Evolutionary conservation across 129 eudicot species (phyloP), one percentile per base, ranked within the genome.

Genomic region (Chrysanthemum seticuspe): DNA sequence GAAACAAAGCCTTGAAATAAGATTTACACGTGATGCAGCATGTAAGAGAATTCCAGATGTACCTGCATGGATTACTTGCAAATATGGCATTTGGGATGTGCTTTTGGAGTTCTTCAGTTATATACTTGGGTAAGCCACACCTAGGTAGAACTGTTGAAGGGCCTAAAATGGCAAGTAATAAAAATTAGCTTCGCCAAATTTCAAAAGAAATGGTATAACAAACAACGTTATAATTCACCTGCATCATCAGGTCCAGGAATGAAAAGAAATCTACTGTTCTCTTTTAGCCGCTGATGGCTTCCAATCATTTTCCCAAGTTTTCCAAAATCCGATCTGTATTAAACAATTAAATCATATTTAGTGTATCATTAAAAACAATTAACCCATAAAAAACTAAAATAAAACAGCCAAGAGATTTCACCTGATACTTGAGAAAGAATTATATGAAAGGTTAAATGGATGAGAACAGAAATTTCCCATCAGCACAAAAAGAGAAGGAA

Each of bases 31-130:
- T 6, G 14, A 27, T 23, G 27, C 13, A 57, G 40, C 10, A 40
- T 36, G 5, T 67, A 23, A 57, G 23, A 48, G 25, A 63, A 31
- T 14, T 68, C 53, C 52, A 70, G 27, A 53, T 11, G 14, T 62
- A 93, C 98, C 98, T 93, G 98, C 98, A 93, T 48, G 98, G 98
- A 72, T 93, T 93, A 70, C 96, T 90, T 45, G 82, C 58, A 72
- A 90, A 93, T 40, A 93, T 75, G 58, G 96, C 88, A 82, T 86
- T 84, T 48, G 98, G 97, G 69, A 93, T 67, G 59, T 93, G 85
- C 54, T 86, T 81, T 72, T 67, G 87, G 62, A 93, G 77, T 86
- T 93, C 98, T 80, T 87, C 92, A 0, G 91, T 87, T 63, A 93
- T 72, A 82, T 86, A 93, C 63, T 81, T 84, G 16, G 98, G 98